Evolutionary conservation across 768 basidiomycete species (phyloP), one percentile per base, ranked within the genome.

Genomic region (Suillus plorans): DNA sequence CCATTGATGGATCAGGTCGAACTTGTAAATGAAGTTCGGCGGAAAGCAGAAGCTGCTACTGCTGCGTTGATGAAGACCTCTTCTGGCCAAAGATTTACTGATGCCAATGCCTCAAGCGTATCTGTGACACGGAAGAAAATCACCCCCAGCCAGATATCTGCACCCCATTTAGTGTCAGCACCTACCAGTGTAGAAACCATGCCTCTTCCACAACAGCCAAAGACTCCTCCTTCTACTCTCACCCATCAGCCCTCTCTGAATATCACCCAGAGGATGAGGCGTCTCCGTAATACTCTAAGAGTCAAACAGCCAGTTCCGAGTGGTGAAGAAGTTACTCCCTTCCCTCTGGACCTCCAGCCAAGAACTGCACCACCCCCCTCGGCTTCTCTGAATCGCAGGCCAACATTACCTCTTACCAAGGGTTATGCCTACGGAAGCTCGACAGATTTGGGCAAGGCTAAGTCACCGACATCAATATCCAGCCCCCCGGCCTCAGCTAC

Each of bases 181-280:
- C 85, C 90, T 2, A 85, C 87, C 5, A 87, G 86, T 67, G 84
- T 91, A 31, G 87, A 90, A 69, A 84, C 88, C 4, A 80, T 90
- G 60, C 88, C 90, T 49, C 78, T 89, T 50, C 85, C 83, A 39
- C 64, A 42, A 18, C 58, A 42, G 41, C 63, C 66, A 25, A 65
- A 63, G 6, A 78, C 84, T 13, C 41, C 18, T 59, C 25, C 16
- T 31, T 80, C 85, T 28, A 68, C 70, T 22, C 57, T 68, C 28
- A 76, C 78, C 63, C 76, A 79, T 14, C 73, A 80, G 49, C 72
- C 83, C 36, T 84, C 82, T 62, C 72, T 82, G 44, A 80, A 78
- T 69, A 83, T 94, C 64, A 88, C 89, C 53, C 85, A 87, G 47
- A 86, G 91, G 28, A 86, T 94, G 80, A 89, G 86, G 75, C 88